These are phyloP conservation scores for Fusarium newnesense DNA, from an alignment of 2,329 filamentous ascomycete species.

Conservation along the genomic window DNA sequence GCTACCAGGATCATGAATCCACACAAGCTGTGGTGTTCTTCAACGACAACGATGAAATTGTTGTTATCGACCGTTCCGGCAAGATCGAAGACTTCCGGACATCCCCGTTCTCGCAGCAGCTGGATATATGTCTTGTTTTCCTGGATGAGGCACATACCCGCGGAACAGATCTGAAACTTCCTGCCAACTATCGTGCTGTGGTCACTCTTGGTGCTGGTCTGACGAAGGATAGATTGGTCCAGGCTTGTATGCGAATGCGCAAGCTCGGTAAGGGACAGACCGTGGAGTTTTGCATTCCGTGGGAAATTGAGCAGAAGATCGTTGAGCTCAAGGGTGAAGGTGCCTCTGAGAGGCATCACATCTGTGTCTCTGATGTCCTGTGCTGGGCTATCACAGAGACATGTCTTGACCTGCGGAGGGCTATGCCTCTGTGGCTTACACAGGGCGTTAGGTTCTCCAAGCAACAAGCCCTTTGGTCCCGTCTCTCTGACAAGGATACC, in stretches of 20 bases:
- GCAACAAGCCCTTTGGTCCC: conserved; percentile 53
- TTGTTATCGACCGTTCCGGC: conserved; percentile 61
- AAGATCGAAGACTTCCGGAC: conserved; percentile 60
- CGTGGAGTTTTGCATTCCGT: conserved; percentile 67
- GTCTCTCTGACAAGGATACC: accelerated
- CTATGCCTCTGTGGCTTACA: conserved; percentile 62
- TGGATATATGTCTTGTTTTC: conserved; percentile 72
- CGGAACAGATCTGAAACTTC: conserved; percentile 75
- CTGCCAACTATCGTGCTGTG: conserved; percentile 66
- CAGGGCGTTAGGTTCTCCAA: conserved; percentile 65
- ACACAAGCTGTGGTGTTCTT: conserved; percentile 64
- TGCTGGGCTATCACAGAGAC: conserved; percentile 62
- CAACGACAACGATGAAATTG: conserved; percentile 63
- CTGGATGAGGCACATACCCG: conserved; percentile 77
- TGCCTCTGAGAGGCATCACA: not conserved
- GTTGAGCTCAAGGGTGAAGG: not conserved
- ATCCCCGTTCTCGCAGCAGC: conserved; percentile 67
- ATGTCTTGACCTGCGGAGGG: conserved; percentile 17
- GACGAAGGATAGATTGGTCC: conserved; percentile 75
- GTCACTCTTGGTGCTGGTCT: conserved; percentile 73
- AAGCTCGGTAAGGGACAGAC: conserved; percentile 74
- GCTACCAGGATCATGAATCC: not conserved
- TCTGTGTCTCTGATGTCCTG: conserved; percentile 66
- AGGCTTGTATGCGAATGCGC: conserved; percentile 80
- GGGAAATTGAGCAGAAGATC: conserved; percentile 69